Evolutionary conservation across 2,329 filamentous ascomycete species (phyloP), one percentile per base, ranked within the genome.

Genomic region (Penicillium sp.): DNA sequence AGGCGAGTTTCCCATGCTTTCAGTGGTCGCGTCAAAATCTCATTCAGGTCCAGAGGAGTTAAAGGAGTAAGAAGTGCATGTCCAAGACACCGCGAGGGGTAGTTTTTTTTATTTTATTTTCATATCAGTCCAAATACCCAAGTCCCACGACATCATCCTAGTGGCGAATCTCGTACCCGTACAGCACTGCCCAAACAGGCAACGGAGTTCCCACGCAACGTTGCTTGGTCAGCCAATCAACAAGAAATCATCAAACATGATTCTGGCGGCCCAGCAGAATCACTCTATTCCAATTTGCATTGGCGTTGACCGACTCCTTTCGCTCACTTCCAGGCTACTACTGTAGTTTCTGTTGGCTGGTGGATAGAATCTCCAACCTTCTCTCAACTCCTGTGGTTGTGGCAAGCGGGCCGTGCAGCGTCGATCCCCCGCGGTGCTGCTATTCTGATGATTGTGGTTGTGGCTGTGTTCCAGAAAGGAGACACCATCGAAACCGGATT

Each of bases 341-440:
- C 20, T 20, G 20, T 20, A 25, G 7, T 47, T 17, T 43, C 25
- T 43, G 8, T 35, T 11, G 14, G 25, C 25, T 42, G 12, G 17
- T 35, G 28, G 31, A 31, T 10, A 10, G 6, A 14, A 38, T 25
- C 28, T 34, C 15, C 8, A 3, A 17, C 47, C 37, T 39, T 45
- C 2, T 4, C 6, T 45, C 45, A 51, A 22, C 47, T 34, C n/a
- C 25, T 47, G 20, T 51, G 31, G 49, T 41, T 15, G 57, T 58
- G 60, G 61, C 58, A 59, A 63, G 35, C 49, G 61, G 61, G 58
- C 58, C 61, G 61, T 63, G 61, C 61, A 58, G 52, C 28, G 48
- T 54, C 50, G 55, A 59, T 55, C 55, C 61, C 58, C 49, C 47
- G 4, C 39, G 39, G 17, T 15, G 12, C 43, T 31, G 25, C 31